A percentile compares a stretch with the other conserved stretches of the same genome.
phyloP scores from a whole-genome alignment of 805 yeast species.

The Teunomyces kruisii region DNA sequence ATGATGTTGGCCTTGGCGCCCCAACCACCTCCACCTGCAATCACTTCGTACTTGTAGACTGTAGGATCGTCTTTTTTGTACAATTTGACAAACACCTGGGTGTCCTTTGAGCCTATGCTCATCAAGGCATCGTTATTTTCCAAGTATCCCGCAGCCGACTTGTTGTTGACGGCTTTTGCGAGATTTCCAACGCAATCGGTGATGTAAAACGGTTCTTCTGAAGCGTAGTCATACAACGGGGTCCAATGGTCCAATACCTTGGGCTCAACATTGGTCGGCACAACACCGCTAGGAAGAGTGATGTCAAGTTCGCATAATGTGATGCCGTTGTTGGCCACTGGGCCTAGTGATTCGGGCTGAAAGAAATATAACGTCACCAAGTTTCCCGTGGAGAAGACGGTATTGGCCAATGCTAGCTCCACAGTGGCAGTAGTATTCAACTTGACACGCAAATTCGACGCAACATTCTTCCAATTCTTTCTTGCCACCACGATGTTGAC shows the following conservation, averaged over 20 bases:
- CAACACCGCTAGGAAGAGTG: slow-evolving; percentile 17
- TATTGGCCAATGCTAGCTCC: slow-evolving; percentile 36
- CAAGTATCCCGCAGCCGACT: slow-evolving; percentile 57
- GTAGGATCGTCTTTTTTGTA: slow-evolving; percentile 12
- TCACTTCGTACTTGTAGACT: slow-evolving; percentile 46
- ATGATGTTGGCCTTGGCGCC: slow-evolving; percentile 65
- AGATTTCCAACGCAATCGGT: slow-evolving; percentile 58
- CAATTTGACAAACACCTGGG: slow-evolving; percentile 40
- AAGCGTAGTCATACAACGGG: slow-evolving; percentile 21
- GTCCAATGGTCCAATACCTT: slow-evolving; percentile 32
- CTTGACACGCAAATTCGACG: slow-evolving; percentile 21
- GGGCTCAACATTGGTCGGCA: slow-evolving; percentile 4
- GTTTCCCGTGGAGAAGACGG: slow-evolving; percentile 36
- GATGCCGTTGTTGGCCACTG: slow-evolving; percentile 24
- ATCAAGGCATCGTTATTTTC: slow-evolving; percentile 44
- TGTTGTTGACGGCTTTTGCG: slow-evolving; percentile 52
- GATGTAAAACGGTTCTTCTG: slow-evolving; percentile 33
- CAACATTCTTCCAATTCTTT: slow-evolving; percentile 39
- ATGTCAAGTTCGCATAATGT: slow-evolving; percentile 28
- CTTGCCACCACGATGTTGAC: slow-evolving; percentile 32
- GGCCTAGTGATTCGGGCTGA: slow-evolving; percentile 11
- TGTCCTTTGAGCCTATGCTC: slow-evolving; percentile 41
- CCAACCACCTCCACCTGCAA: slow-evolving; percentile 81
- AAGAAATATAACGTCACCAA: slow-evolving; percentile 37
- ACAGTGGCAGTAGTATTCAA: slow-evolving; percentile 14